Conservation (phyloP, 495 filamentous ascomycete species). For the Podospora pseudoanserina region DNA sequence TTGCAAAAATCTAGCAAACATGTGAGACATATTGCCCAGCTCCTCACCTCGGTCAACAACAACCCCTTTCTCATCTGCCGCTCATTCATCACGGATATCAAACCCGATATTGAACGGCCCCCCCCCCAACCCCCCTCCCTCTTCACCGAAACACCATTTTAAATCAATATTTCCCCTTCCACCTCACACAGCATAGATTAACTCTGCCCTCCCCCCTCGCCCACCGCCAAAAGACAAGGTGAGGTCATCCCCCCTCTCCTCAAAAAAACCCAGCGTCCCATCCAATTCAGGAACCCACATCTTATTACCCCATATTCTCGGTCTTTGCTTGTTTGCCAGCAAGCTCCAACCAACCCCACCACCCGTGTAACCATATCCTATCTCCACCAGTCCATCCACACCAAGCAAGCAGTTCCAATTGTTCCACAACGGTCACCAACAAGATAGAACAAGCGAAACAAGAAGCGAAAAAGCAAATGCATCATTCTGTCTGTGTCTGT, state of each 20-base stretch:
- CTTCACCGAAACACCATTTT: background rate
- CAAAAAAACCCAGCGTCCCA: background rate
- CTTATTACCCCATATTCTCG: background rate
- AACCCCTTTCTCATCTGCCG: background rate
- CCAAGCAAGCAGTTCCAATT: background rate
- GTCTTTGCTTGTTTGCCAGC: background rate
- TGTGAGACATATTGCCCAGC: too few relatives aligned
- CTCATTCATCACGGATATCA: background rate
- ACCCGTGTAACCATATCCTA: background rate
- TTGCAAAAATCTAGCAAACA: too few relatives aligned
- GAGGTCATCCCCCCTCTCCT: background rate
- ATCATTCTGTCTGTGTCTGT: too few relatives aligned
- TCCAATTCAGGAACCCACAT: background rate
- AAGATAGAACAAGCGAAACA: background rate
- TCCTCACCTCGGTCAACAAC: too few relatives aligned
- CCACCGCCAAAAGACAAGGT: background rate
- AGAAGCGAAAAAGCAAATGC: background rate
- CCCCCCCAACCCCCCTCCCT: too few relatives aligned
- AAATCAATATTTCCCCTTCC: background rate
- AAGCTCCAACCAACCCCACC: background rate
- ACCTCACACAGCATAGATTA: background rate
- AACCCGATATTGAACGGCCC: background rate
- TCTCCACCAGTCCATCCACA: too few relatives aligned
- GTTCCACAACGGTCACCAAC: background rate
- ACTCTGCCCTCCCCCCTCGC: background rate